Base-by-base conservation (phyloP, 805 yeast species). In the Teunomyces funiuensis region DNA sequence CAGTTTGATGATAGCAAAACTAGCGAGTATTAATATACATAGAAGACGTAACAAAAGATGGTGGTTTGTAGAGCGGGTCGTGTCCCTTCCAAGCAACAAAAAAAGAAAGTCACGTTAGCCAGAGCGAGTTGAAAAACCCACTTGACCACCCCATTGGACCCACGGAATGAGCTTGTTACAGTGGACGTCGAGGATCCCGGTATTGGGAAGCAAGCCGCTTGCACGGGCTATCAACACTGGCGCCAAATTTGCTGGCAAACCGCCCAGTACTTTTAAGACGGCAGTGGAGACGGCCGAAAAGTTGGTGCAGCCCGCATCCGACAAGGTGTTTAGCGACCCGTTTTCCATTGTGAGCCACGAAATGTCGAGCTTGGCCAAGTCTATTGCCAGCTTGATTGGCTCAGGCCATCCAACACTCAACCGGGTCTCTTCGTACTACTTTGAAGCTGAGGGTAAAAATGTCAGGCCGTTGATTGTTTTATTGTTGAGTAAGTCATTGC, bases 361-460 rank as follows among this genome's bases (percentile, higher is more conserved):
- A 57, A 91, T 91, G 99, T 82, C 89, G 16, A 81, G 80, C 26
- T 66, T 91, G 55, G 97, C 96, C 19, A 79, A 79, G 56, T 88
- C 89, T 58, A 93, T 91, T 47, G 95, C 96, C 36, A 69, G 75
- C 14, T 72, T 93, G 40, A 83, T 91, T 43, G 97, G 98, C 1
- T 83, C 95, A 0, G 96, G 97, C 2, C 97, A 91, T 58, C 97
- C 98, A 1, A 83, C 93, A 8, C 73, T 91, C 46, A 90, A 91
- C 65, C 75, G 95, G 51, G 96, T 91, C 3, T 83, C 96, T n/a
- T 80, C 88, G 26, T 93, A 93, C 67, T 93, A 93, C 66, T 93
- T 93, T 53, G 96, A 90, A 64, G 87, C 93, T 14, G 96, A 91
- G 58, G 98, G 99, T 5, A 93, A 93, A 63, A 95, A 90, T 58